Base-by-base conservation (phyloP, 805 yeast species). In the Candida koratica region DNA sequence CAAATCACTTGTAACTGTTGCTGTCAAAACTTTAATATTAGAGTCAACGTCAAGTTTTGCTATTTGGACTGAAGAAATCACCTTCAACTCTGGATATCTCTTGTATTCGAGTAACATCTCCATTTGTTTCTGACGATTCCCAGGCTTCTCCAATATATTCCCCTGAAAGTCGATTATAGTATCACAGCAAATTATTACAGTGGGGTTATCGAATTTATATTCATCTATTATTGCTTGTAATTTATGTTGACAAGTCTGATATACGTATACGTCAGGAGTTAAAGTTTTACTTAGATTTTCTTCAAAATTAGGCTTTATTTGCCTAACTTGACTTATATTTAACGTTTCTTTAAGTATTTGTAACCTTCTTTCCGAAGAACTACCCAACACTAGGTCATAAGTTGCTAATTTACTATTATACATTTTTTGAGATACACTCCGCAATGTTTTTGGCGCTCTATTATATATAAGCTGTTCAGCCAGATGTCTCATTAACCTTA, bases 321-420 rank as follows among this genome's bases (percentile, higher is more conserved):
- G 63, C 17, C 56, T 59, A 9, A 69, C 48, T 6, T 73, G 52
- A 0, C 53, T 32, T 24, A 83, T 57, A 0, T 81, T 81, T 54
- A 83, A 55, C 46, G 81, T 77, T 5, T 49, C 51, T 4, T 56
- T 51, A 18, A 93, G 50, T n/a, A 93, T 81, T 38, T 84, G 85
- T 36, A 64, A 59, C 39, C 98, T 64, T 41, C 96, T 69, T 2
- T 94, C 90, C 0, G 97, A 89, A 1, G 84, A 73, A 2, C 96
- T 86, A 0, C 95, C 96, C 13, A 44, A 25, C 8, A 44, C 14
- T 11, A 44, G 17, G 3, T 36, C 14, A 17, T 41, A 39, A 9
- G 24, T 22, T n/a, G 16, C 4, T 31, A 31, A 31, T 16, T 15
- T 31, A 12, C 17, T 18, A 19, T 29, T 17, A 8, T 11, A 19